Evolutionary conservation across 2,329 filamentous ascomycete species (phyloP).

Genomic region (Cercospora sp.): DNA sequence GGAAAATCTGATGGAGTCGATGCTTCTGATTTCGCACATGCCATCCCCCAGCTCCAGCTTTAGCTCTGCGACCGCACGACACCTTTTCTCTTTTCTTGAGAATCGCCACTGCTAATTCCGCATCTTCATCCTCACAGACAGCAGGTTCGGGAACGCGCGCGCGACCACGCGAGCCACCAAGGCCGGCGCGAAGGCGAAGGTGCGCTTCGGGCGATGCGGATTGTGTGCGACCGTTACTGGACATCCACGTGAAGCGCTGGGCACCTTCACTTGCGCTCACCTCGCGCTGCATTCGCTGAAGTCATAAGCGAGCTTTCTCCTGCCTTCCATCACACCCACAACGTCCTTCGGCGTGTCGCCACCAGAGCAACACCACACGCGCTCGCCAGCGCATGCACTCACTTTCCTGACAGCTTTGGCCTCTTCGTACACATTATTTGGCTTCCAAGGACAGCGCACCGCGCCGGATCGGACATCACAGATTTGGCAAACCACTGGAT

Average conservation of each 20-base stretch:
- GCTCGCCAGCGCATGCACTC: not conserved
- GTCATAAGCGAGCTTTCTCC: not conserved
- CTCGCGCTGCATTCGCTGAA: not conserved
- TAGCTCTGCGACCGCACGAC: not conserved
- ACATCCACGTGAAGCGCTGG: not conserved
- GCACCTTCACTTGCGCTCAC: not conserved
- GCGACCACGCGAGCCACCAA: not conserved
- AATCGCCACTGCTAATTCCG: not conserved
- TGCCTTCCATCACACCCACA: not conserved
- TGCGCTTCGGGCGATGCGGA: not conserved
- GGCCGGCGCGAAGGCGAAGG: not conserved
- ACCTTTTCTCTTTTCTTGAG: not conserved
- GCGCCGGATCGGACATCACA: not conserved
- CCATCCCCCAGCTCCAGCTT: not conserved
- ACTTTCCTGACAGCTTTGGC: not conserved
- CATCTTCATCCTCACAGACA: not conserved
- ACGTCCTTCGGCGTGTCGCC: not conserved
- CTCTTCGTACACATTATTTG: not conserved
- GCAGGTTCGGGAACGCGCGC: not conserved
- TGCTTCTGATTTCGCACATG: not conserved
- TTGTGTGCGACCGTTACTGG: not conserved
- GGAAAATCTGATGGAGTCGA: not conserved
- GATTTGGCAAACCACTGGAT: not conserved
- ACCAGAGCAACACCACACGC: not conserved
- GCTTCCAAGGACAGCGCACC: not conserved